A percentile compares a stretch with the other conserved stretches of the same genome.
These are phyloP conservation scores for Candida sp. DNA, from an alignment of 1,139 yeast genomes.

Conservation along the genomic window DNA sequence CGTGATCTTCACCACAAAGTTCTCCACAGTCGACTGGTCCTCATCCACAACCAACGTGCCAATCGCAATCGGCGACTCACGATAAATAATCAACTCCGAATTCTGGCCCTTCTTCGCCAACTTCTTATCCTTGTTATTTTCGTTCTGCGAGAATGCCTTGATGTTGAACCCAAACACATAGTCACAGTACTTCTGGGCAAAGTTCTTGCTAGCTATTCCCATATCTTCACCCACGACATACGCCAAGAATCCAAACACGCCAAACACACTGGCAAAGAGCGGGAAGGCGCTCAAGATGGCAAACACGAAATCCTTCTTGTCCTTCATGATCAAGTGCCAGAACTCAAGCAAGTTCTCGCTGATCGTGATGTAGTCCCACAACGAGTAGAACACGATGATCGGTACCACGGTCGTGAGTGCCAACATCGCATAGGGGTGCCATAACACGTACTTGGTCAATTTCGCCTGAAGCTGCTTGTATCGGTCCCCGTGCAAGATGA, in stretches of 20 bases:
- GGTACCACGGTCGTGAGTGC: slow-evolving; percentile 24
- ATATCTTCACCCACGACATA: slow-evolving; percentile 48
- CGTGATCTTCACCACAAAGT: slow-evolving; percentile 52
- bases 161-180: slow-evolving; percentile 60
- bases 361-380: slow-evolving; percentile 40
- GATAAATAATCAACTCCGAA: slow-evolving; percentile 59
- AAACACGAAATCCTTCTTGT: slow-evolving; percentile 29
- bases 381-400: slow-evolving; percentile 22
- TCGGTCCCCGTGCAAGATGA: slow-evolving; percentile 67
- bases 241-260: slow-evolving; percentile 28
- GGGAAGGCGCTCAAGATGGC: slow-evolving; percentile 33
- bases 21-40: slow-evolving; percentile 37
- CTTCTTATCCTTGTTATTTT: slow-evolving; percentile 26
- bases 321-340: slow-evolving; percentile 17
- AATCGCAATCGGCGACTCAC: slow-evolving; percentile 72
- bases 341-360: slow-evolving; percentile 43
- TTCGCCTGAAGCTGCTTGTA: slow-evolving; percentile 59
- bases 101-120: slow-evolving; percentile 42
- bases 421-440: slow-evolving; percentile 48
- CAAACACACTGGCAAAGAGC: slow-evolving; percentile 23
- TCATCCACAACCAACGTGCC: slow-evolving; percentile 45
- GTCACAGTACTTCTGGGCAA: slow-evolving; percentile 32
- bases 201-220: slow-evolving; percentile 47
- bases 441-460: slow-evolving; percentile 51
- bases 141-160: slow-evolving; percentile 36